Percentiles rank a stretch among this genome's conserved stretches.
These are phyloP conservation scores for Nannochloropsis salina DNA, from an alignment of 108 stramenopile genomes.

Conservation along the genomic window DNA sequence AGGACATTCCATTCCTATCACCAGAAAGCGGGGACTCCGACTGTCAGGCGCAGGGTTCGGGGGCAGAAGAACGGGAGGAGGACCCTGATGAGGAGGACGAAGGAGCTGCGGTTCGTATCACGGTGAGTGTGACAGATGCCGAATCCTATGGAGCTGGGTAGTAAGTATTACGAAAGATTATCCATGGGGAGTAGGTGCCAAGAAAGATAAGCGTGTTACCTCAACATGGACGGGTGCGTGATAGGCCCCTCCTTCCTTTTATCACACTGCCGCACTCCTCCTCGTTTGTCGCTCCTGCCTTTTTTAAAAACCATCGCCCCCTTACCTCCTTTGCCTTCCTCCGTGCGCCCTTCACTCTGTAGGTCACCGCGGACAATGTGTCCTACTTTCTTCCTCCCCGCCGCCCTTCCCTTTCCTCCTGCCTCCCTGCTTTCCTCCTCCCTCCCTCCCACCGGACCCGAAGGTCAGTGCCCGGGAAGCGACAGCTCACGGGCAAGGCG, in stretches of 20 bases:
- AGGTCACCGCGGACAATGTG: neutral
- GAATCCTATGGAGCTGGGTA: neutral
- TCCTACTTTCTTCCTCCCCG: neutral
- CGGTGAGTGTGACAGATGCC: neutral
- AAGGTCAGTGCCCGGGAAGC: neutral
- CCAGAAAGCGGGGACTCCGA: neutral
- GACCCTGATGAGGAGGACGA: neutral
- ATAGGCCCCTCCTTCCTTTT: too few relatives aligned
- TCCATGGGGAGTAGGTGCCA: too few relatives aligned
- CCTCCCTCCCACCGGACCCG: neutral
- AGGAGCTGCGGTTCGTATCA: neutral
- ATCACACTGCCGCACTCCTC: too few relatives aligned
- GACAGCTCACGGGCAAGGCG: neutral
- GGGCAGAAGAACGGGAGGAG: neutral
- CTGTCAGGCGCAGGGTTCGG: neutral
- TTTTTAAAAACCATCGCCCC: neutral
- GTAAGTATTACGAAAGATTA: neutral
- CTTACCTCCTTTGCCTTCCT: neutral
- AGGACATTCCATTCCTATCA: too few relatives aligned
- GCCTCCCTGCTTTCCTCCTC: neutral
- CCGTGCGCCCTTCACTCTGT: neutral
- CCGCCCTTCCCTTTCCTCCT: neutral
- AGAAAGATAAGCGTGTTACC: too few relatives aligned
- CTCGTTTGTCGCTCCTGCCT: too few relatives aligned
- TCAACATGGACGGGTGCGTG: too few relatives aligned